Evolutionary conservation across 139 green algal species (phyloP), one percentile per base, ranked within the genome.

Genomic region (Gonium pectorale): DNA sequence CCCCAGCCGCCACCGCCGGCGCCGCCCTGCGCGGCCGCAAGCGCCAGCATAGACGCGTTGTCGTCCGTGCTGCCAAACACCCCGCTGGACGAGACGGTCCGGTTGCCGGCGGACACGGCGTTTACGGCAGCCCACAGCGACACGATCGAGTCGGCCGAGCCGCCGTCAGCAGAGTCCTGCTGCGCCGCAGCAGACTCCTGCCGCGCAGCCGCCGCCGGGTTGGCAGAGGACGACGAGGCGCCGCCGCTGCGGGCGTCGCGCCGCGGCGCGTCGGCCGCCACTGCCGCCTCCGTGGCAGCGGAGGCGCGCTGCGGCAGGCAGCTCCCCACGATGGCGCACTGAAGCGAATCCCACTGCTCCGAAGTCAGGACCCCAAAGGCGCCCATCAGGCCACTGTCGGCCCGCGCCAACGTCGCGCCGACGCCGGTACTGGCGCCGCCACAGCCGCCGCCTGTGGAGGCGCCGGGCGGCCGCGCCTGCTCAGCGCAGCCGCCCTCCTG

Each of bases 11-110:
- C 43, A 27, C 40, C 27, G 40, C 44, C 9, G 22, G 31, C 24
- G 62, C 13, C 35, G 31, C 21, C 22, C 54, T 54, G 35, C 73
- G n/a, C n/a, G n/a, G n/a, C n/a, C n/a, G n/a, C n/a, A n/a, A n/a
- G n/a, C n/a, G n/a, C n/a, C n/a, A n/a, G n/a, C n/a, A n/a, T n/a
- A n/a, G n/a, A n/a, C 75, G 56, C 40, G 29, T 35, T 62, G 41
- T 82, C 75, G 59, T 82, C 75, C 31, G 59, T 62, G 49, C 75
- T 82, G 59, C 71, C 75, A 59, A 72, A 82, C 51, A 54, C 72
- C 5, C 35, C 37, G 40, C 15, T 35, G 11, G 35, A 13, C 33
- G 15, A 13, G 63, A 5, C 19, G 63, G 63, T 17, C 1, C 33
- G 15, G 26, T 22, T 21, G 11, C 13, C 41, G 33, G 22, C 59